Percentiles rank a stretch among this genome's conserved stretches.
phyloP scores from a whole-genome alignment of 2,329 filamentous ascomycete species.

The Hypomyces perniciosus region DNA sequence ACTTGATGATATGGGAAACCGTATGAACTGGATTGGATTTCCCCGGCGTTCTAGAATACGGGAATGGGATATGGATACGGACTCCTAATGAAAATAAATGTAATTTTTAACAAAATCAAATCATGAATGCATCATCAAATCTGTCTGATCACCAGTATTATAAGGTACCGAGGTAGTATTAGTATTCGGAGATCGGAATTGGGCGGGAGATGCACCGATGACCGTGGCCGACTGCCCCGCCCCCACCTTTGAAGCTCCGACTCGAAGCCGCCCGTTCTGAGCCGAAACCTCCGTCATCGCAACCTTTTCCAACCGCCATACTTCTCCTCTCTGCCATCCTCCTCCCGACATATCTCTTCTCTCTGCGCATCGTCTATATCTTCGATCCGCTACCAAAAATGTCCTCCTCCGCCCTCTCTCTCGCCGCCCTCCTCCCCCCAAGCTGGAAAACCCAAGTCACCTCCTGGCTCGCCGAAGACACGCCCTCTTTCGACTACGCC shows the following conservation, averaged over 20 bases:
- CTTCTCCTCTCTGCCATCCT: neutral
- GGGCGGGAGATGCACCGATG: neutral
- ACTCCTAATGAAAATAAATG: no score
- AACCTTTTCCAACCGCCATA: neutral
- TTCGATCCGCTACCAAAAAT: neutral
- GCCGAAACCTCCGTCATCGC: neutral
- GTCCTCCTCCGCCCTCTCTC: neutral
- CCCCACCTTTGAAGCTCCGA: neutral
- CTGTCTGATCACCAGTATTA: no score
- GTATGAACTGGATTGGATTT: no score
- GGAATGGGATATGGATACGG: no score
- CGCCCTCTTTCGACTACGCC: constrained; percentile 92
- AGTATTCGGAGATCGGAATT: neutral
- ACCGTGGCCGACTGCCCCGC: neutral
- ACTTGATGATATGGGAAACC: no score
- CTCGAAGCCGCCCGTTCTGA: neutral
- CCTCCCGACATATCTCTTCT: neutral
- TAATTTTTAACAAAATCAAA: no score
- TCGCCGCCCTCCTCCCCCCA: constrained; percentile 68
- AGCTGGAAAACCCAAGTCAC: constrained; percentile 78
- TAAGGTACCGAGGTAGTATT: neutral
- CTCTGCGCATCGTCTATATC: no score
- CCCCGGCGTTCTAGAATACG: no score
- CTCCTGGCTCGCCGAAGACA: constrained; percentile 91
- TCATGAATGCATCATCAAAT: no score